phyloP scores from a whole-genome alignment of 768 basidiomycete genomes.

The Boletus eberwhitei region DNA sequence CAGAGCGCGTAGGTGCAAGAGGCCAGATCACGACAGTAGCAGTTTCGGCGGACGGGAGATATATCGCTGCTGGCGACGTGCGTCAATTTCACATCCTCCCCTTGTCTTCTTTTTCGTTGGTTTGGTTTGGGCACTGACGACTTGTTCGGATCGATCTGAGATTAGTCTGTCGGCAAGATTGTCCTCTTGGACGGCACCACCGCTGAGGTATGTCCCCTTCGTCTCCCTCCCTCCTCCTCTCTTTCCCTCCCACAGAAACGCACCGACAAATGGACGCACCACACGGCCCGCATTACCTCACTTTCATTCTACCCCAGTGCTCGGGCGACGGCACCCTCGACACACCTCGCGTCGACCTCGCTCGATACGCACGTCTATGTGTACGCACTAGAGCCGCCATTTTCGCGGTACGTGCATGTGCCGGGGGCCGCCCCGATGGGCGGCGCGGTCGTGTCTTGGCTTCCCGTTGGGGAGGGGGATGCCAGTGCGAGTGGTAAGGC shows the following conservation, averaged over 20 bases:
- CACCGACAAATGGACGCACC: conserved; percentile 82
- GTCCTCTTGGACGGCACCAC: conserved; percentile 68
- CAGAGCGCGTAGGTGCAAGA: conserved; percentile 57
- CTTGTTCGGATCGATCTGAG: background rate
- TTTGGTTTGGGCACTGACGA: background rate
- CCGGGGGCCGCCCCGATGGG: conserved; percentile 87
- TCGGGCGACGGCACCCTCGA: conserved; percentile 9
- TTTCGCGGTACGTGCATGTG: conserved; percentile 68
- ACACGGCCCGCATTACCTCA: conserved; percentile 76
- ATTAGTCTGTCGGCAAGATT: conserved; percentile 77
- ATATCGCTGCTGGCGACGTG: conserved; percentile 85
- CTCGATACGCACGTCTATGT: conserved; percentile 93
- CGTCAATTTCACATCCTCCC: conserved; percentile 23
- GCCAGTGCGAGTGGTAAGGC: conserved; percentile 15
- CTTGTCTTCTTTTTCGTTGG: background rate
- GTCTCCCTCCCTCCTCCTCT: background rate
- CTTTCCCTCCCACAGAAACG: conserved; percentile 41
- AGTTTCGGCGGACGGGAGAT: conserved; percentile 73
- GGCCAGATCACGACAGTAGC: conserved; percentile 70
- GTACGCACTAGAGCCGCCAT: conserved; percentile 70
- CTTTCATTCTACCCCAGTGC: conserved; percentile 35
- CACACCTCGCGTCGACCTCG: conserved; percentile 81
- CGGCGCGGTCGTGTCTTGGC: conserved; percentile 78
- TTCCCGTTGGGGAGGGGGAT: conserved; percentile 18
- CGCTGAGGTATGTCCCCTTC: conserved; percentile 42